phyloP scores from a whole-genome alignment of 2,329 filamentous ascomycete species.

The Tolypocladium capitatum region DNA sequence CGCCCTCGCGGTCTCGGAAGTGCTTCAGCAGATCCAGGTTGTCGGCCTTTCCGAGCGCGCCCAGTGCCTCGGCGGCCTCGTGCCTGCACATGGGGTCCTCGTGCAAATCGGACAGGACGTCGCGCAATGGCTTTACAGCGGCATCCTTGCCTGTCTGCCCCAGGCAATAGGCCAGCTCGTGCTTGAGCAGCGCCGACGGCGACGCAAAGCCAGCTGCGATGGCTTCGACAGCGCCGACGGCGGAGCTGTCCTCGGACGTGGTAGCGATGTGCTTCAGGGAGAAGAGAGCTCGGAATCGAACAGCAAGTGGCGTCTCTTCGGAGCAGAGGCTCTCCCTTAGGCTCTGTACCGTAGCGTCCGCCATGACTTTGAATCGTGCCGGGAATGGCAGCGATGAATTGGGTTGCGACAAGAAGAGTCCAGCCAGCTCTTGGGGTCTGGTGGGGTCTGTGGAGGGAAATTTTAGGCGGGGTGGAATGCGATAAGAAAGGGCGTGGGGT shows the following conservation, averaged over 20 bases:
- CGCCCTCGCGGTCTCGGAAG: constrained; percentile 61
- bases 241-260: constrained; percentile 46
- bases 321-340: constrained; percentile 67
- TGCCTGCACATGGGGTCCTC: constrained; percentile 94
- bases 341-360: constrained; percentile 36
- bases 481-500: constrained; percentile 9
- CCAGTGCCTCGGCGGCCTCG: constrained; percentile 89
- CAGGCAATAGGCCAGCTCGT: constrained; percentile 93
- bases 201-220: constrained; percentile 81
- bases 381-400: not conserved
- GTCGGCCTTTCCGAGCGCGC: constrained; percentile 63
- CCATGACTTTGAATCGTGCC: constrained; percentile 5
- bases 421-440: not conserved
- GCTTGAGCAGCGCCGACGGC: constrained; percentile 81
- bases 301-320: constrained; percentile 68
- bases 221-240: constrained; percentile 49
- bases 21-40: constrained; percentile 62
- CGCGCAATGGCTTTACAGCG: constrained; percentile 58
- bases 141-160: constrained; percentile 74
- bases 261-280: constrained; percentile 89
- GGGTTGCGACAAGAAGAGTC: not conserved
- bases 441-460: constrained; percentile 14
- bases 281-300: constrained; percentile 92
- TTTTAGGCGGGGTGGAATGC: constrained; percentile 19
- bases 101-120: constrained; percentile 61